Conservation (phyloP, 139 green algal genomes). For the Coccomyxa sp. region DNA sequence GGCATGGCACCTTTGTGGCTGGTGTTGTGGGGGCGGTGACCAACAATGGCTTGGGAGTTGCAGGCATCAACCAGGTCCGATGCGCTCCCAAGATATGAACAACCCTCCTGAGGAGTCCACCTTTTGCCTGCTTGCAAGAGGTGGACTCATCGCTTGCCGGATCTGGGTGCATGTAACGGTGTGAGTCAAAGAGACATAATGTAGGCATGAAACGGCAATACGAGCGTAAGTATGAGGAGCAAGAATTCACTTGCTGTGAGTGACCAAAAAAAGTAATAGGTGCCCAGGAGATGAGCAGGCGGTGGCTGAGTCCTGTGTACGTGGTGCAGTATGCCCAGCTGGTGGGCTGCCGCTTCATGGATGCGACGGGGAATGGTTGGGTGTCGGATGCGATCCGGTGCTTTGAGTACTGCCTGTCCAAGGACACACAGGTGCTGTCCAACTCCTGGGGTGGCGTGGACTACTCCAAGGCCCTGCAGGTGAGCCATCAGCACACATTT, state of each 20-base stretch:
- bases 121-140: not conserved
- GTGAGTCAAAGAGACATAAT: too few species aligned
- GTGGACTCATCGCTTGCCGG: not conserved
- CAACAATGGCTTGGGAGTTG: constrained; percentile 18
- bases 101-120: not conserved
- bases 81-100: not conserved
- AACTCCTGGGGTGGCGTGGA: constrained; percentile 30
- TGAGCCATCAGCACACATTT: not conserved
- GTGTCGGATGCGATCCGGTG: constrained; percentile 17
- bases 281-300: too few species aligned
- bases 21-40: constrained; percentile 26
- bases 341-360: constrained; percentile 17
- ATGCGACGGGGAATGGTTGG: constrained; percentile 19
- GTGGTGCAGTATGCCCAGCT: not conserved
- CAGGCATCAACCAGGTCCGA: constrained; percentile 14
- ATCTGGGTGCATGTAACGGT: not conserved
- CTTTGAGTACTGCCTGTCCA: constrained; percentile 15
- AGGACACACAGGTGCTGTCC: constrained; percentile 22
- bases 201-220: too few species aligned
- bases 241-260: too few species aligned
- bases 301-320: not conserved
- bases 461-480: constrained; percentile 14
- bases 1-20: constrained; percentile 28
- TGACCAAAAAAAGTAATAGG: too few species aligned
- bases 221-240: too few species aligned